phyloP scores from a whole-genome alignment of 495 filamentous ascomycete genomes.

The Annulohypoxylon stygium region DNA sequence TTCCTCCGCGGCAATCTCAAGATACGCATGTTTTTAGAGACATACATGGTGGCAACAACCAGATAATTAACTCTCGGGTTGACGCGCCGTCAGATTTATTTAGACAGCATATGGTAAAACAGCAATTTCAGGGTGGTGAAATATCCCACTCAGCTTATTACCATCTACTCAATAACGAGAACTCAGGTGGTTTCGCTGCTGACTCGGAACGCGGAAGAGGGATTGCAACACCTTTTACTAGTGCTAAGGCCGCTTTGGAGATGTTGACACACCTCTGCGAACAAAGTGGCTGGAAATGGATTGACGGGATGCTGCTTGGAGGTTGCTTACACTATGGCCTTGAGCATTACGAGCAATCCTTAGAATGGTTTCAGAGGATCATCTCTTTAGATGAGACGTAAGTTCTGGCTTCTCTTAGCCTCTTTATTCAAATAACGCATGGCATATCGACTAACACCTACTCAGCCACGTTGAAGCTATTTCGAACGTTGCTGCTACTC shows the following conservation, averaged over 20 bases:
- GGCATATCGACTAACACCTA: conserved; percentile 47
- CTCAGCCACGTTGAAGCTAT: conserved; percentile 91
- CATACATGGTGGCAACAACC: conserved; percentile 3
- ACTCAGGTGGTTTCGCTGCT: conserved; percentile 23
- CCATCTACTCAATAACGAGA: conserved; percentile 40
- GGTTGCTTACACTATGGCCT: conserved; percentile 95
- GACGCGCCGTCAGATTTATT: conserved; percentile 43
- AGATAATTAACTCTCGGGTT: conserved; percentile 24
- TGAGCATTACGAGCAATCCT: conserved; percentile 85
- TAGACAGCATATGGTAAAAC: conserved; percentile 31
- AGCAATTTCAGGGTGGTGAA: conserved; percentile 38
- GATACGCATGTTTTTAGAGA: conserved; percentile 21
- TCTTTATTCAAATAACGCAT: background rate
- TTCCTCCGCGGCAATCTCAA: conserved; percentile 30
- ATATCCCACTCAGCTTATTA: conserved; percentile 38
- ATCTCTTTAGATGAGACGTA: conserved; percentile 83
- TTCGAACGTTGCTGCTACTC: conserved; percentile 90
- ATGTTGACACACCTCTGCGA: conserved; percentile 84
- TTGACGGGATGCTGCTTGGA: conserved; percentile 93
- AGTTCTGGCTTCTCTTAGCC: conserved; percentile 49
- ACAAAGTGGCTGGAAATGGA: conserved; percentile 92
- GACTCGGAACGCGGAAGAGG: conserved; percentile 28
- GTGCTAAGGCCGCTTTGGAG: conserved; percentile 78
- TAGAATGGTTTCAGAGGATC: conserved; percentile 91
- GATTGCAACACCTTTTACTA: conserved; percentile 52